Base-by-base conservation (phyloP, 2,329 filamentous ascomycete genomes). In the Clonostachys rosea region DNA sequence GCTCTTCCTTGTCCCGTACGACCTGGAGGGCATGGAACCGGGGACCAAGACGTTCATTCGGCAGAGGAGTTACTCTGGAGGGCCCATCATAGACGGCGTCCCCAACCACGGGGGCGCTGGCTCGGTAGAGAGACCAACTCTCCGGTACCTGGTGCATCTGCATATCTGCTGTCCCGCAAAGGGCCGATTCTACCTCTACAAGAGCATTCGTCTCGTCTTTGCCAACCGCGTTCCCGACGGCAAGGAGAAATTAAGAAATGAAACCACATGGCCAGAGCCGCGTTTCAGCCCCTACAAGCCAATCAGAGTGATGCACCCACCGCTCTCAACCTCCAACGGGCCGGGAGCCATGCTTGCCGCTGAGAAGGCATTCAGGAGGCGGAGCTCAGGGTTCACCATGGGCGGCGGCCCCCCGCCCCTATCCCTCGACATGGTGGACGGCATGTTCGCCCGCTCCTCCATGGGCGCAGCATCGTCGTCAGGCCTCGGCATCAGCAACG, bases 41-140 rank as follows among this genome's bases (percentile, higher is more conserved):
- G 91, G 91, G 0, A 95, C 90, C 14, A 97, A 97, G 66, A 99
- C 94, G 0, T 97, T 97, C 57, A 87, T 99, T 50, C 83, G 94
- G 33, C 94, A 99, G 67, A 86, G 94, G 50, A 94, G 88, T 63
- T 97, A 96, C 65, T 96, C 91, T 0, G 83, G 87, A 10, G 90
- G 90, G 0, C 87, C 90, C 4, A 87, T 92, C 49, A 84, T 95
- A 48, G 89, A 95, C 50, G 83, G 84, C 45, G 53, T 68, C 34
- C 71, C 74, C 16, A 65, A 46, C 17, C 50, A 34, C 5, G 36
- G 20, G 3, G 17, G 10, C 7, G 18, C 16, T 7, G 14, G n/a
- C 14, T 33, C 18, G 6, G 30, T 42, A 7, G 70, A 86, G 69
- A 70, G 87, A 37, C 88, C 90, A 0, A 87, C 87, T 17, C 71